These are phyloP conservation scores for Suhomyces ambrosiae DNA, from an alignment of 1,139 yeast species.

Conservation along the genomic window DNA sequence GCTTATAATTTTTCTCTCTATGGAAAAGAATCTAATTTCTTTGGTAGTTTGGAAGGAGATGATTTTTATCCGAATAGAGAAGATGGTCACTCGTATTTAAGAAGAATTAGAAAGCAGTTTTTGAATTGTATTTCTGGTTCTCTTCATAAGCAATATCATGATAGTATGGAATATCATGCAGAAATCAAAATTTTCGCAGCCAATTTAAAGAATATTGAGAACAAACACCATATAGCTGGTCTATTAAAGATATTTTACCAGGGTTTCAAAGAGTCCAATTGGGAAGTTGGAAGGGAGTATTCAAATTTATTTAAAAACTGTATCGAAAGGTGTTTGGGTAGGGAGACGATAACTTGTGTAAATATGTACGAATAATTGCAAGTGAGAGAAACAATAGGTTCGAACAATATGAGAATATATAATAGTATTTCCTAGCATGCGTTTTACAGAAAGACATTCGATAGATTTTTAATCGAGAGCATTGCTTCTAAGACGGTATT, in stretches of 20 bases:
- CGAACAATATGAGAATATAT: too few relatives aligned
- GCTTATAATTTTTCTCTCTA: slow-evolving; percentile 51
- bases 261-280: slow-evolving; percentile 40
- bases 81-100: slow-evolving; percentile 41
- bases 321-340: slow-evolving; percentile 58
- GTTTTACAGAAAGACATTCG: too few relatives aligned
- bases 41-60: slow-evolving; percentile 19
- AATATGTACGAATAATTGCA: slow-evolving; percentile 42
- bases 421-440: too few relatives aligned
- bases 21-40: slow-evolving; percentile 55
- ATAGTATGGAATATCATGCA: slow-evolving; percentile 9
- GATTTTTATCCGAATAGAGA: slow-evolving; percentile 30
- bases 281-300: slow-evolving; percentile 61
- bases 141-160: slow-evolving; percentile 20
- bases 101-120: slow-evolving; percentile 36
- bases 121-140: slow-evolving; percentile 25
- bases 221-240: slow-evolving; percentile 54
- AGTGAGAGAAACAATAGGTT: background rate
- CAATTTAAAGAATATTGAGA: slow-evolving; percentile 22
- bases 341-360: slow-evolving; percentile 46
- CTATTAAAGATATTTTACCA: slow-evolving; percentile 44
- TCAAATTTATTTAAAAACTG: slow-evolving; percentile 58
- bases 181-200: slow-evolving; percentile 10
- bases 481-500: too few relatives aligned
- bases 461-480: too few relatives aligned